Base-by-base conservation (phyloP, 2,329 filamentous ascomycete species). In the Fusarium transvaalense region DNA sequence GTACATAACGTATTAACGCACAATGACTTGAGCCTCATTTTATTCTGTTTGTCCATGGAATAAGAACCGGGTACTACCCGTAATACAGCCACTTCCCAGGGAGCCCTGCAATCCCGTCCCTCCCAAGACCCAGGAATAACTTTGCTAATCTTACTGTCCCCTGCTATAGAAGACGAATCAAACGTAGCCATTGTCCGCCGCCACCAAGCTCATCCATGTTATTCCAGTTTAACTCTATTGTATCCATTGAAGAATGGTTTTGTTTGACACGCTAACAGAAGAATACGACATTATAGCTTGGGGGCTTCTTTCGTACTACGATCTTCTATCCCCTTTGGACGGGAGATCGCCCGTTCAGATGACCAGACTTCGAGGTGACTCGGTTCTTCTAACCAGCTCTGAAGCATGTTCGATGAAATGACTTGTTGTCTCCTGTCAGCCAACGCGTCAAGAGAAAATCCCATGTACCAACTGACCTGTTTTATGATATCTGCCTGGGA, bases 321-420 rank as follows among this genome's bases (percentile, higher is more conserved):
- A 5, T 9, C 2, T 7, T 6, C 0, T 2, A 13, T 19, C 14
- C n/a, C 0, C 23, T 7, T 21, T 10, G 38, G 46, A 1, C 1
- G 10, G 8, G 14, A 27, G 9, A 27, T 42, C 31, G 38, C 19
- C 12, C 19, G 56, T 21, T 38, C 50, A 5, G 50, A 5, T 10
- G 56, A 56, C 38, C 56, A 56, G 19, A 31, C 25, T 0, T 27
- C 25, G 10, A 6, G 5, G 23, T 37, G 6, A 9, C 7, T 14
- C 0, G 50, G 23, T 4, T 37, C 15, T n/a, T 31, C 27, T 0
- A 43, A 27, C 38, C 56, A 56, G n/a, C 4, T 23, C 19, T 41
- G 25, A 31, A 41, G 10, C n/a, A 29, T n/a, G n/a, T 13, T 29
- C 7, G 3, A 32, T 31, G 19, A 7, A 8, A 25, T 14, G 5